Conservation (phyloP, 768 basidiomycete genomes). For the Antrodiella citrinella region DNA sequence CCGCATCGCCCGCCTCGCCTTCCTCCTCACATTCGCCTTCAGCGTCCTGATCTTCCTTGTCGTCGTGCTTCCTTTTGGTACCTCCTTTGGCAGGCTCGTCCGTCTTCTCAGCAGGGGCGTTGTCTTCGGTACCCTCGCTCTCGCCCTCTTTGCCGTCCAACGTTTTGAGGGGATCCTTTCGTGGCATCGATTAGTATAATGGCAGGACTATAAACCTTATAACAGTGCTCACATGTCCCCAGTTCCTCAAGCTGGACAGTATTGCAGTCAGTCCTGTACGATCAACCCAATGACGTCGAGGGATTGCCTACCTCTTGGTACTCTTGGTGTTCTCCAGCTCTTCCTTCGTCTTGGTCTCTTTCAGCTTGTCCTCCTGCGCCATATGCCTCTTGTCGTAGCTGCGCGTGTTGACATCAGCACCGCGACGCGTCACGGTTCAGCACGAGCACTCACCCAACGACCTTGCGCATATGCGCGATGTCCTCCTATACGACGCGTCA, state of each 20-base stretch:
- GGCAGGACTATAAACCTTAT: too few relatives aligned
- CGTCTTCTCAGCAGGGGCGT: not conserved
- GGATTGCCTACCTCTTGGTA: slow-evolving; percentile 22
- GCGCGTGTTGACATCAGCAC: too few relatives aligned
- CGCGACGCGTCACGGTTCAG: not conserved
- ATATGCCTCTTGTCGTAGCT: slow-evolving; percentile 26
- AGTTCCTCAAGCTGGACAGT: slow-evolving; percentile 21
- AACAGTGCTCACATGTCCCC: slow-evolving; percentile 24
- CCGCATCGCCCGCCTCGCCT: not conserved
- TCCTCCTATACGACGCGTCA: slow-evolving; percentile 15
- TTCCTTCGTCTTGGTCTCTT: slow-evolving; percentile 23
- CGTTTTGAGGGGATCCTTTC: slow-evolving; percentile 24
- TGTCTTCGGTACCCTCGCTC: not conserved
- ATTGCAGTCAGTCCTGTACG: not conserved
- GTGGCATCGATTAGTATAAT: not conserved
- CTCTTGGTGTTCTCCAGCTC: slow-evolving; percentile 25
- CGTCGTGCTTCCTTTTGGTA: slow-evolving; percentile 13
- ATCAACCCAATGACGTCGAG: not conserved
- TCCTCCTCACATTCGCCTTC: slow-evolving; percentile 2
- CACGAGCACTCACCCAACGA: slow-evolving; percentile 20
- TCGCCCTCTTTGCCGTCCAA: slow-evolving; percentile 10
- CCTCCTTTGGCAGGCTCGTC: slow-evolving; percentile 1
- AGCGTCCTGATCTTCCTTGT: slow-evolving; percentile 1
- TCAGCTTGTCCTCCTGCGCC: slow-evolving; percentile 24
- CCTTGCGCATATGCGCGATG: slow-evolving; percentile 26